These are phyloP conservation scores for Lobosporangium transversale DNA, from an alignment of 192 early-diverging fungal genomes.

Conservation along the genomic window DNA sequence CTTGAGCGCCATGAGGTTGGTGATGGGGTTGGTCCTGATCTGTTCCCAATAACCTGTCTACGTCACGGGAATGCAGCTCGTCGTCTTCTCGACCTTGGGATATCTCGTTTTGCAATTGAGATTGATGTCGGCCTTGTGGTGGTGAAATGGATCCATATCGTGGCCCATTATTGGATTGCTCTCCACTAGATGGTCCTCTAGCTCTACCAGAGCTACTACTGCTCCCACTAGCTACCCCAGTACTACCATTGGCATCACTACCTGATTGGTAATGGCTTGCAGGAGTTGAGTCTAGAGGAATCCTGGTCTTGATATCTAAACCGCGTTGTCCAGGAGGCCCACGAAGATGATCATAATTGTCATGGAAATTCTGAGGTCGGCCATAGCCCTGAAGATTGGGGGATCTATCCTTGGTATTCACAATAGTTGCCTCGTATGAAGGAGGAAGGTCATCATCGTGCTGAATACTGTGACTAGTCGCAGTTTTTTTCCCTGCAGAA, in stretches of 20 bases:
- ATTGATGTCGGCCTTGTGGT: not conserved
- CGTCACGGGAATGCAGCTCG: conserved; percentile 27
- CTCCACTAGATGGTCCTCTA: not conserved
- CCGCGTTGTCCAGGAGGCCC: conserved; percentile 47
- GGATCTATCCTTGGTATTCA: conserved; percentile 9
- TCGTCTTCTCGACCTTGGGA: conserved; percentile 33
- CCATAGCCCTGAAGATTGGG: too few relatives aligned
- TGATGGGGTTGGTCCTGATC: not conserved
- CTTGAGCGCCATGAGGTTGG: not conserved
- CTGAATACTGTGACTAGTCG: not conserved
- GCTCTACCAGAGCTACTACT: not conserved
- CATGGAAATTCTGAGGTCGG: conserved; percentile 49
- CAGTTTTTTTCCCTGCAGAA: not conserved
- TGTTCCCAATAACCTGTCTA: conserved; percentile 24
- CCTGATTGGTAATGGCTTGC: conserved; percentile 24
- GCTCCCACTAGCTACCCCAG: not conserved
- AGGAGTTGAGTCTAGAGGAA: conserved; percentile 38
- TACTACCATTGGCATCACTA: not conserved
- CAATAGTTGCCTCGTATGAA: conserved; percentile 27
- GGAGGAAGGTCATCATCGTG: conserved; percentile 41
- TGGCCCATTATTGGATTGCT: not conserved
- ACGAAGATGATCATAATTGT: conserved; percentile 47
- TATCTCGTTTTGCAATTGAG: conserved; percentile 10
- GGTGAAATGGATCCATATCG: conserved; percentile 13
- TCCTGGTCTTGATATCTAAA: conserved; percentile 42